These are phyloP conservation scores for Cicer cuneatum DNA, from an alignment of 306 rosid species.

Conservation along the genomic window DNA sequence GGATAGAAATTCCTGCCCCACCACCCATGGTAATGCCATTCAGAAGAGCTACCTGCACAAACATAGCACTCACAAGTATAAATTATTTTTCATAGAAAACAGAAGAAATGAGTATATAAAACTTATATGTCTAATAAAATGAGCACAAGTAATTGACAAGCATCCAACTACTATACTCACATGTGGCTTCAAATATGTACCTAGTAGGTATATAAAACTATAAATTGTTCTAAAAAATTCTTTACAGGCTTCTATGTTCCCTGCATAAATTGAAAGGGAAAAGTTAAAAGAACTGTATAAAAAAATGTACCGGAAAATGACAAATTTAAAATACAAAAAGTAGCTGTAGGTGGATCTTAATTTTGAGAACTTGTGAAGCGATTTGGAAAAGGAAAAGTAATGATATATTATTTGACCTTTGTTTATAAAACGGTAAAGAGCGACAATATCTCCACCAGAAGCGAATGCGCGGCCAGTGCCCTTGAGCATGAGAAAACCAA, in stretches of 20 bases:
- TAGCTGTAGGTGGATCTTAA: neutral
- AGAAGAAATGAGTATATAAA: conserved; percentile 12
- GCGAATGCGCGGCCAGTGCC: conserved; percentile 88
- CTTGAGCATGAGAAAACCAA: conserved; percentile 83
- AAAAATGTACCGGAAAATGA: neutral
- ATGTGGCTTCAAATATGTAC: conserved; percentile 90
- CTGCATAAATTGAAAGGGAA: conserved; percentile 55
- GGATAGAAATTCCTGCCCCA: conserved; percentile 92
- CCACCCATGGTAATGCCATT: conserved; percentile 98
- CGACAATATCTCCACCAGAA: conserved; percentile 93
- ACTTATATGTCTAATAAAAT: conserved; percentile 18
- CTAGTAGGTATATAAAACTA: conserved; percentile 72
- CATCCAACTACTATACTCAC: conserved; percentile 56
- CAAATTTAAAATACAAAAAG: conserved; percentile 12
- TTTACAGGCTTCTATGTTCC: conserved; percentile 74
- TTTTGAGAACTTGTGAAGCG: neutral
- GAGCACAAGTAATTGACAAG: conserved; percentile 4
- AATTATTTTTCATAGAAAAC: conserved; percentile 34
- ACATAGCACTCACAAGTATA: neutral
- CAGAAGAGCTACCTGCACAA: conserved; percentile 78
- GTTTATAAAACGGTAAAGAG: conserved; percentile 62
- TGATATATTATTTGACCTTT: conserved; percentile 50
- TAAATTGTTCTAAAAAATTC: conserved; percentile 65
- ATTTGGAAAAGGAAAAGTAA: neutral
- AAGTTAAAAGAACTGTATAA: conserved; percentile 8